phyloP scores from a whole-genome alignment of 192 early-diverging fungal genomes.

The Allomyces macrogynus region DNA sequence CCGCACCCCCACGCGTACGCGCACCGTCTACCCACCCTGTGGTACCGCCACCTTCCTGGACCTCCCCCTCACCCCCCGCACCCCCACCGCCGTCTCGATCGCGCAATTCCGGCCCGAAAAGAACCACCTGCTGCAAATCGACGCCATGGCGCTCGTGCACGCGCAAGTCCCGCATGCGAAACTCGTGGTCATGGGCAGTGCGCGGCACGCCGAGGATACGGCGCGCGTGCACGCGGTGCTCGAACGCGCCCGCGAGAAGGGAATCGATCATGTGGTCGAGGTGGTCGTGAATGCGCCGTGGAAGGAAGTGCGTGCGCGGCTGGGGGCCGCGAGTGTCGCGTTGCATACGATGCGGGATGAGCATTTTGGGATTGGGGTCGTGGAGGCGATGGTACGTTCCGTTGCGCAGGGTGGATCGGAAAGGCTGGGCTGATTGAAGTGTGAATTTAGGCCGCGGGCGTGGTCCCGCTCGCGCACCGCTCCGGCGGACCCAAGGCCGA shows the following conservation, averaged over 20 bases:
- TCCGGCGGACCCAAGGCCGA: conserved; percentile 74
- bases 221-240: conserved; percentile 37
- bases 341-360: conserved; percentile 95
- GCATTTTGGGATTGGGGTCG: conserved; percentile 94
- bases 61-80: conserved; percentile 30
- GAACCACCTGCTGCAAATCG: conserved; percentile 64
- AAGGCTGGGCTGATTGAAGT: conserved; percentile 2
- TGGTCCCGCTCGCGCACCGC: conserved; percentile 59
- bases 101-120: conserved; percentile 98
- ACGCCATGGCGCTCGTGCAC: conserved; percentile 45
- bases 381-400: conserved; percentile 80
- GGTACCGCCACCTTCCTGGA: conserved; percentile 43
- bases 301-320: conserved; percentile 33
- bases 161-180: conserved; percentile 31
- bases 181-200: conserved; percentile 71
- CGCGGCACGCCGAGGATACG: conserved; percentile 58
- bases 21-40: conserved; percentile 84
- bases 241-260: conserved; percentile 20
- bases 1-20: conserved; percentile 28
- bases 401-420: background rate
- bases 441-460: conserved; percentile 45
- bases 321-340: conserved; percentile 47
- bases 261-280: conserved; percentile 44
- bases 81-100: conserved; percentile 54
- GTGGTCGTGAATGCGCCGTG: conserved; percentile 72